Evolutionary conservation across 345 rosid species (phyloP).

Genomic region (Populus euphratica): DNA sequence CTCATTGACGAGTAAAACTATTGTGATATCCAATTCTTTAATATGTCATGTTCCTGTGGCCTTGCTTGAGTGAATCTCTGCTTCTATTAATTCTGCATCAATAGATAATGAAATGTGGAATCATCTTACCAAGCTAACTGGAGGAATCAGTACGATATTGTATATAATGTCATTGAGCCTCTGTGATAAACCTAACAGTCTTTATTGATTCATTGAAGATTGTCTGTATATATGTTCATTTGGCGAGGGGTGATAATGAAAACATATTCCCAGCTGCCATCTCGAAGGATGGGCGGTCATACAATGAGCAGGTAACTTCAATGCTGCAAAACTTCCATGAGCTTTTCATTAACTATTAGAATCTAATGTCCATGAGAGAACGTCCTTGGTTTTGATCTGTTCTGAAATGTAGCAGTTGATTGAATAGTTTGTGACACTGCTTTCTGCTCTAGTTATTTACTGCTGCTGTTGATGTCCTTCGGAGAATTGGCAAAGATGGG

Average conservation of each 20-base stretch:
- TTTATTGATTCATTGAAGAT: slow-evolving; percentile 53
- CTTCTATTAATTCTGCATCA: background rate
- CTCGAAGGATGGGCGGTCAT: slow-evolving; percentile 92
- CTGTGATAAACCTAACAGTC: background rate
- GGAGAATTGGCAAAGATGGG: slow-evolving; percentile 74
- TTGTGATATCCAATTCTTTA: background rate
- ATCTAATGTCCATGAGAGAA: background rate
- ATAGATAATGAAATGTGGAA: background rate
- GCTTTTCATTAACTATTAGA: background rate
- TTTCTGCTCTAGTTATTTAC: slow-evolving; percentile 59
- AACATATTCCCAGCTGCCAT: slow-evolving; percentile 86
- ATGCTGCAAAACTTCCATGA: background rate
- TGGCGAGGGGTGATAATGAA: slow-evolving; percentile 74
- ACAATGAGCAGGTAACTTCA: slow-evolving; percentile 76
- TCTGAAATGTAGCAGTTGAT: background rate
- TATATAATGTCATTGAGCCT: background rate
- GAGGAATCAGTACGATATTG: background rate
- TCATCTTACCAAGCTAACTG: background rate
- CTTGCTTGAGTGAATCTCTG: background rate
- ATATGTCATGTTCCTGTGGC: background rate
- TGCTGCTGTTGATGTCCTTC: slow-evolving; percentile 82
- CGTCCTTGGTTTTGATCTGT: background rate
- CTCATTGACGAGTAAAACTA: background rate
- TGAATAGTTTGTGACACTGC: slow-evolving; percentile 13
- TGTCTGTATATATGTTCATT: slow-evolving; percentile 83